phyloP scores from a whole-genome alignment of 192 early-diverging fungal genomes.

The Linnemannia schmuckeri region DNA sequence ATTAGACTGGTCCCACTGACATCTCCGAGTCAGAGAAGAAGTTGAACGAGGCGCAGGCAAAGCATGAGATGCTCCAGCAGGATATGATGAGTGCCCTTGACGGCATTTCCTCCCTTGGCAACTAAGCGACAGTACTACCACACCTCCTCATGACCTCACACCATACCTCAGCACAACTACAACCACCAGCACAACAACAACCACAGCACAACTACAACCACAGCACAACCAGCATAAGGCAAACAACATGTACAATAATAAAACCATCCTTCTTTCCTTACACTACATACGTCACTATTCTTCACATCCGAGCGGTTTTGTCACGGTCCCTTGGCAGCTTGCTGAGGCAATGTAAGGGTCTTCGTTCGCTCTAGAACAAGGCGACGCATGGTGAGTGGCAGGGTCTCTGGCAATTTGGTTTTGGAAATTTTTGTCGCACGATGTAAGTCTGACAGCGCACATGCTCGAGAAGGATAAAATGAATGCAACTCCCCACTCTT shows the following conservation, averaged over 20 bases:
- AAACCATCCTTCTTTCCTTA: not conserved
- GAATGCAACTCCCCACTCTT: not conserved
- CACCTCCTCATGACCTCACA: no score
- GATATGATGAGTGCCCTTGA: conserved; percentile 54
- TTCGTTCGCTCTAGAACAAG: not conserved
- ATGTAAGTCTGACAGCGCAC: no score
- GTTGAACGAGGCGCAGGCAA: conserved; percentile 44
- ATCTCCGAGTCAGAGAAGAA: conserved; percentile 28
- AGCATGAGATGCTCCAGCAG: conserved; percentile 41
- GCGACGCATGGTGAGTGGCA: not conserved
- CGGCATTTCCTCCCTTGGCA: conserved; percentile 46
- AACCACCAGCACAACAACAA: no score
- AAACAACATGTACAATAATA: not conserved
- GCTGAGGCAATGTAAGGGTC: not conserved
- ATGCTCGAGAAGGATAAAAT: not conserved
- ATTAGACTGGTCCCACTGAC: not conserved
- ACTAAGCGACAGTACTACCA: not conserved
- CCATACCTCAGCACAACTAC: no score
- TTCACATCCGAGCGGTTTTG: not conserved
- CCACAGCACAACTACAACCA: no score
- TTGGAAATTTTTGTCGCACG: not conserved
- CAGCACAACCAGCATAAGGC: not conserved
- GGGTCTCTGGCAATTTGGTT: not conserved
- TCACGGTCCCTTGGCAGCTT: no score
- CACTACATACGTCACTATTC: not conserved